Base-by-base conservation (phyloP, 495 filamentous ascomycete genomes). In the Penicillium lividum region DNA sequence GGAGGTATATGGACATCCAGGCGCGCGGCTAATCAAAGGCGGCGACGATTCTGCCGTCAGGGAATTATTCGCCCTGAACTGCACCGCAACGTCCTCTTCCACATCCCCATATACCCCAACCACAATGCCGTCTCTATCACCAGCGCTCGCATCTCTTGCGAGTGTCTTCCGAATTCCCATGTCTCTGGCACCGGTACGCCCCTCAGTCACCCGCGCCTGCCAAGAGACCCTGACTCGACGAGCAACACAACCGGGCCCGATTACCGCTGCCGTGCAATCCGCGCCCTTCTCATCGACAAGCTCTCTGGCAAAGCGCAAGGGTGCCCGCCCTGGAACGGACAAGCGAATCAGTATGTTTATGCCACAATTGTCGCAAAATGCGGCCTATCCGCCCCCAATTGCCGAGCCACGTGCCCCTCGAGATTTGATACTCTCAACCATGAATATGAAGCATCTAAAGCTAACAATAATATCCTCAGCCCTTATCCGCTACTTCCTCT, bases 401-500 rank as follows among this genome's bases (percentile, higher is more conserved):
- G n/a, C 27, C 40, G 42, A 46, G 15, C 34, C 27, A 36, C 38
- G 27, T 44, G 34, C 42, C 27, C 38, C 15, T 16, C 38, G 5
- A 15, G 27, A 25, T 40, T 15, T 13, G 16, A 54, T 15, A 43
- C 25, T n/a, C 30, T 5, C 51, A 42, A 57, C 64, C 30, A 56
- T 27, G 11, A 30, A 31, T 13, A 22, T 27, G 27, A 56, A 55
- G 33, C 43, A 49, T 48, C 43, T 18, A 46, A 56, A 16, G 15
- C 47, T 59, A 58, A 59, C 49, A 18, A 25, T 3, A 48, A 11
- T 7, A 16, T 27, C 29, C 27, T 10, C 54, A 87, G 86, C 79
- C 25, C 56, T 82, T 18, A 89, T 89, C 68, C 82, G 84, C 65
- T 88, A 88, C 74, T 82, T 84, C 73, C 84, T 89, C 57, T 59